Conservation (phyloP, 805 yeast genomes). For the Candida lessepsii region DNA sequence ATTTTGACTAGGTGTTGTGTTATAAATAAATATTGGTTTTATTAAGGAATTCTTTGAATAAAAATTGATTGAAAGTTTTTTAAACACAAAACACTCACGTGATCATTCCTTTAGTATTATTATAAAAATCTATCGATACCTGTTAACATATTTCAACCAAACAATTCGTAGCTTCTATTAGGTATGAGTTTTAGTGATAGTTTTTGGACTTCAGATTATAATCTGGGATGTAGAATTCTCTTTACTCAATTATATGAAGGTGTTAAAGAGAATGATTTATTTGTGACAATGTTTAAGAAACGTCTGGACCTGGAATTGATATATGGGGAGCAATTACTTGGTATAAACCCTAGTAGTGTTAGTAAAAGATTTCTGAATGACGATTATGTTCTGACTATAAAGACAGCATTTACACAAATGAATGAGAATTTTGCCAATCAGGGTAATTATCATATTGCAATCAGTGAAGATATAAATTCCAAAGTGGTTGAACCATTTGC, state of each 20-base stretch:
- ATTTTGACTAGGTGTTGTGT: too few species aligned
- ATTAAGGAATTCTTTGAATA: too few species aligned
- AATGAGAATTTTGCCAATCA: constrained; percentile 54
- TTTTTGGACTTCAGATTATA: constrained; percentile 73
- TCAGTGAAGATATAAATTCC: constrained; percentile 59
- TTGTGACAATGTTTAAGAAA: constrained; percentile 59
- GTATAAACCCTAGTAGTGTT: constrained; percentile 30
- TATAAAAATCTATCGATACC: too few species aligned
- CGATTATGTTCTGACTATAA: constrained; percentile 62
- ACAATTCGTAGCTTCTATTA: too few species aligned
- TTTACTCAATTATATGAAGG: constrained; percentile 60
- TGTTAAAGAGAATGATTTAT: constrained; percentile 67
- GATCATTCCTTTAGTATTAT: too few species aligned
- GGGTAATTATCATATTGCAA: constrained; percentile 56
- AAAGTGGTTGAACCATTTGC: constrained; percentile 69
- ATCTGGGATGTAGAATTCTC: constrained; percentile 49
- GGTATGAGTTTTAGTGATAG: constrained; percentile 65
- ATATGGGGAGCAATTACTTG: constrained; percentile 57
- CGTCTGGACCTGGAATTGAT: constrained; percentile 70
- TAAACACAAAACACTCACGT: too few species aligned
- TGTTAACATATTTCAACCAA: too few species aligned
- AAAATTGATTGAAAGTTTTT: too few species aligned
- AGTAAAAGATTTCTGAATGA: constrained; percentile 44
- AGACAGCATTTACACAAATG: constrained; percentile 60
- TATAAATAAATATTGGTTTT: too few species aligned